These are phyloP conservation scores for Teratosphaeria zuluensis DNA, from an alignment of 2,329 filamentous ascomycete species.

Conservation along the genomic window DNA sequence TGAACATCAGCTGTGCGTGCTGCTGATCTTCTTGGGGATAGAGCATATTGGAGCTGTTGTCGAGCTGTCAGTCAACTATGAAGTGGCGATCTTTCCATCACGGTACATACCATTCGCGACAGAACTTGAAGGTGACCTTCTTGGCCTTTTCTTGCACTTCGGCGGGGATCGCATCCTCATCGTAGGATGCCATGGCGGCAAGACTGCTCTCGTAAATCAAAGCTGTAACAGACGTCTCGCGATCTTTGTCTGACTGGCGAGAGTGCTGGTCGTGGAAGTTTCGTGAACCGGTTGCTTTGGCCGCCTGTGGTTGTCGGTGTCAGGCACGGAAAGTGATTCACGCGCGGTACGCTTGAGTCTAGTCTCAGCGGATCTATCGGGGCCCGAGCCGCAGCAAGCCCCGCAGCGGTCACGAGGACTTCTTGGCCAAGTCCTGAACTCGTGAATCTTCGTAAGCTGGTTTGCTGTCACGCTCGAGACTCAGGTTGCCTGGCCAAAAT, in stretches of 20 bases:
- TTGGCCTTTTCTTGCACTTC: conserved; percentile 37
- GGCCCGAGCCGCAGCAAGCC: background rate
- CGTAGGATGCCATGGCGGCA: conserved; percentile 15
- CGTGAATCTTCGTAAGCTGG: background rate
- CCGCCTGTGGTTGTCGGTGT: background rate
- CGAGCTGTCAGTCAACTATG: background rate
- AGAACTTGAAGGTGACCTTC: conserved; percentile 95
- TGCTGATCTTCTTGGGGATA: conserved; percentile 89
- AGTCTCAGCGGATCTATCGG: background rate
- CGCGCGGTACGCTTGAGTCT: background rate
- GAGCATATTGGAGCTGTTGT: conserved; percentile 76
- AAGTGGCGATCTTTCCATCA: background rate
- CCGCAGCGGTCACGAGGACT: background rate
- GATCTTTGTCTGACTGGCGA: background rate
- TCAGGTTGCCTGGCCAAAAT: background rate
- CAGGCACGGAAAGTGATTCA: too few species aligned
- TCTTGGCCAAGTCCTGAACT: background rate
- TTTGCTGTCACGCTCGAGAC: background rate
- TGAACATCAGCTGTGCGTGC: conserved; percentile 82
- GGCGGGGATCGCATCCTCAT: conserved; percentile 27
- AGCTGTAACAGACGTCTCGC: background rate
- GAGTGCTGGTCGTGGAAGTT: background rate
- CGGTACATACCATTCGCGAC: conserved; percentile 70
- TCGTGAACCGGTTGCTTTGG: background rate
- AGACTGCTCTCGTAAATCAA: background rate